Conservation (phyloP, 2,329 filamentous ascomycete species). For the Pestalotiopsis sp. region DNA sequence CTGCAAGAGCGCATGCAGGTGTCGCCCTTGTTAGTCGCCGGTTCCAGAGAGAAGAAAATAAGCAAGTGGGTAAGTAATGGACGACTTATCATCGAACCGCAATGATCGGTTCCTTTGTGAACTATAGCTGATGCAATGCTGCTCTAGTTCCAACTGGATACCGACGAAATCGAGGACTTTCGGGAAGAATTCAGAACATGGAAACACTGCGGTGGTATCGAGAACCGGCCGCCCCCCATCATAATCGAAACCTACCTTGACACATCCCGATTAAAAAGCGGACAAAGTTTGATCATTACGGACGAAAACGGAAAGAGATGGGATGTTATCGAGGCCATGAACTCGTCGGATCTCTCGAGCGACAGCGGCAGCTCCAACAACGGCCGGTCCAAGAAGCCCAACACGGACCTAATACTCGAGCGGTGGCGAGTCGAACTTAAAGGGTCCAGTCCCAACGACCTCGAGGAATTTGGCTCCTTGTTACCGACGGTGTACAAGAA, state of each 20-base stretch:
- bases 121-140: slow-evolving; percentile 16
- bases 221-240: slow-evolving; percentile 78
- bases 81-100: too few relatives aligned
- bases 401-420: slow-evolving; percentile 82
- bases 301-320: slow-evolving; percentile 91
- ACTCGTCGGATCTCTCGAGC: slow-evolving; percentile 59
- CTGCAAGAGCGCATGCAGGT: slow-evolving; percentile 79
- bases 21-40: slow-evolving; percentile 31
- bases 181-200: slow-evolving; percentile 79
- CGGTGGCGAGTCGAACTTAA: slow-evolving; percentile 88
- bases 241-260: slow-evolving; percentile 92
- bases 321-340: slow-evolving; percentile 86
- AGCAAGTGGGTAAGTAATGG: slow-evolving; percentile 34
- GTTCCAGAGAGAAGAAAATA: slow-evolving; percentile 27
- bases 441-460: slow-evolving; percentile 50
- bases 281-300: slow-evolving; percentile 83
- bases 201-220: slow-evolving; percentile 77
- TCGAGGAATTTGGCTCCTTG: slow-evolving; percentile 60
- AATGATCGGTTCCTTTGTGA: not conserved
- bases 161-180: slow-evolving; percentile 90
- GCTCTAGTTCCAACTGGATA: slow-evolving; percentile 86
- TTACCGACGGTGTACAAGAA: slow-evolving; percentile 96
- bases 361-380: slow-evolving; percentile 51
- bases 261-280: slow-evolving; percentile 75
- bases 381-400: slow-evolving; percentile 43